Base-by-base conservation (phyloP, 148 eudicot species). In the Spergularia bocconei region DNA sequence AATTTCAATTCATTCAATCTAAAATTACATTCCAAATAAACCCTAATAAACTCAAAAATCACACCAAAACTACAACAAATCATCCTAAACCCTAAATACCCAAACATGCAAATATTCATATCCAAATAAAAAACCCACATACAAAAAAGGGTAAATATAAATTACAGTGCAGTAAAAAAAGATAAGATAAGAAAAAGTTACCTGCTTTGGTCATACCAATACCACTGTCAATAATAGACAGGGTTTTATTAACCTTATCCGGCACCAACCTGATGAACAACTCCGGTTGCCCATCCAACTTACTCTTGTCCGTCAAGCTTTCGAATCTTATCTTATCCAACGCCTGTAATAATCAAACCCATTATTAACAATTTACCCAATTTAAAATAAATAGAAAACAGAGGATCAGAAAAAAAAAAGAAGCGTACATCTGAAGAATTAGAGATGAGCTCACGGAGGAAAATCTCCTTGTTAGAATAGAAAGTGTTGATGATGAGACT, bases 191-290 rank as follows among this genome's bases (percentile, higher is more conserved):
- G 11, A 25, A 25, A 15, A 12, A 25, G 6, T 20, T 83, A 93
- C 93, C 96, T 84, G 98, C 92, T 91, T 93, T 93, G 23, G 98
- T 93, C 98, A 93, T 91, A n/a, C 98, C 98, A 41, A 91, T 13
- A 44, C 93, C 98, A 65, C 93, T 89, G 69, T 93, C 98, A 21
- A 93, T 93, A 55, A 91, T 91, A 0, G 98, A 84, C 23, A 93
- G 86, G 7, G 98, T 91, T 66, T 89, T 93, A 82, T 89, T 91
- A 16, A 67, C 80, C 85, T 93, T 93, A 58, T 93, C 97, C n/a
- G 98, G 93, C 50, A 93, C 93, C 23, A 93, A 63, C 53, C 98
- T 81, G 57, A 93, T 93, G 85, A 91, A 89, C 78, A 93, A 73
- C 82, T 93, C 98, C 1, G 98, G 98, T 60, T 93, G 98, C 9